Percentiles rank a stretch among this genome's conserved stretches.
phyloP scores from a whole-genome alignment of 305 asterid genomes.

The Fraxinus ornus region DNA sequence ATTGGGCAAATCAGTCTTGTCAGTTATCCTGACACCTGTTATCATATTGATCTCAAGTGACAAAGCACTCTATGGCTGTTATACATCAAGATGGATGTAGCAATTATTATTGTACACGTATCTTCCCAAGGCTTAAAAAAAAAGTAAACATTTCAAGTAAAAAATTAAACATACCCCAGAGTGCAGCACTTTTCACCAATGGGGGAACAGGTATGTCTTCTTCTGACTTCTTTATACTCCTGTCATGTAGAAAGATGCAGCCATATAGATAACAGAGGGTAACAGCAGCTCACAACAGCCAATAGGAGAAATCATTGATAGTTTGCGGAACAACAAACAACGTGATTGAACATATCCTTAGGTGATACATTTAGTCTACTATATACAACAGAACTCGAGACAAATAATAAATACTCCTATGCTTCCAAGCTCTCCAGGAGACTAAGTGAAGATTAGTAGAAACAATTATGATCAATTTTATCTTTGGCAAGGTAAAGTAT shows the following conservation, averaged over 20 bases:
- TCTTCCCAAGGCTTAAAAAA: background rate
- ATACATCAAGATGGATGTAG: background rate
- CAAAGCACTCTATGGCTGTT: background rate
- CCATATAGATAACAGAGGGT: background rate
- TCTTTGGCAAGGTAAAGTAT: background rate
- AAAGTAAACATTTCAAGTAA: background rate
- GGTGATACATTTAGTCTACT: background rate
- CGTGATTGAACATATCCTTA: background rate
- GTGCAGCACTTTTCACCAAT: slow-evolving; percentile 70
- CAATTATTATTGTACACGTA: background rate
- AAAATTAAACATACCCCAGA: slow-evolving; percentile 66
- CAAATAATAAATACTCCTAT: background rate
- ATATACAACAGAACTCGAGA: background rate
- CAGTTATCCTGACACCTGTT: background rate
- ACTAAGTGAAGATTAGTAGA: background rate
- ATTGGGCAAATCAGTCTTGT: background rate
- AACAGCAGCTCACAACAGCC: background rate
- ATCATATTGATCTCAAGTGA: background rate
- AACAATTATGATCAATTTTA: background rate
- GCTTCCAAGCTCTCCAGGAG: background rate
- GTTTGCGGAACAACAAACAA: slow-evolving; percentile 1
- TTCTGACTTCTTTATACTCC: slow-evolving; percentile 76
- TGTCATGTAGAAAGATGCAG: slow-evolving; percentile 28
- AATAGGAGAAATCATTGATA: slow-evolving; percentile 9
- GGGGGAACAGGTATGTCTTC: slow-evolving; percentile 88